phyloP scores from a whole-genome alignment of 441 rosid species.

The Aleurites moluccanus region DNA sequence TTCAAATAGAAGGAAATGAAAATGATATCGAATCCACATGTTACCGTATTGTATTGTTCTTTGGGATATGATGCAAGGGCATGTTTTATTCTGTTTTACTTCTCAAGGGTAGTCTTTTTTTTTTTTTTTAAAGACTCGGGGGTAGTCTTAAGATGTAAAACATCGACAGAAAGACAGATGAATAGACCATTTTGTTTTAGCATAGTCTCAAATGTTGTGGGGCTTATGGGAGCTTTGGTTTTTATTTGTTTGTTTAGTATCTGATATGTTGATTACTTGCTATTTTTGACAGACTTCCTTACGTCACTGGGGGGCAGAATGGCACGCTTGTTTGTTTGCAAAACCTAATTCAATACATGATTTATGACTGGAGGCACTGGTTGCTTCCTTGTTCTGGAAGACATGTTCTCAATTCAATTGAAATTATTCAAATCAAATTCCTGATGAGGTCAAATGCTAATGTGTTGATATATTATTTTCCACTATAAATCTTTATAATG shows the following conservation, averaged over 20 bases:
- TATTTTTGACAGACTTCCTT: slow-evolving; percentile 48
- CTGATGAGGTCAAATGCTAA: slow-evolving; percentile 28
- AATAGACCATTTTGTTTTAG: slow-evolving; percentile 13
- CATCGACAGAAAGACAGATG: slow-evolving; percentile 25
- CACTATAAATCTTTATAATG: not conserved
- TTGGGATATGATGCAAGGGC: slow-evolving; percentile 9
- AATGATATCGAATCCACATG: slow-evolving; percentile 19
- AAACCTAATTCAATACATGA: slow-evolving; percentile 19
- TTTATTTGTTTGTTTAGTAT: slow-evolving; percentile 10
- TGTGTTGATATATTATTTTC: slow-evolving; percentile 4
- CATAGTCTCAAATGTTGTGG: not conserved
- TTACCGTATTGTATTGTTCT: slow-evolving; percentile 8
- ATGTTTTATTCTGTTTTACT: slow-evolving; percentile 15
- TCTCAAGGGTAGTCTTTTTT: slow-evolving; percentile 23
- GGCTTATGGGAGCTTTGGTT: not conserved
- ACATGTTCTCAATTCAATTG: slow-evolving; percentile 25
- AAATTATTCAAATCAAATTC: slow-evolving; percentile 26
- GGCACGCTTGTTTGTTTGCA: slow-evolving; percentile 32
- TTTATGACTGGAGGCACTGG: slow-evolving; percentile 26
- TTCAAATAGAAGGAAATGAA: slow-evolving; percentile 6
- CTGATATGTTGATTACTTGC: slow-evolving; percentile 25
- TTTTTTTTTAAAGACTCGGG: too few species aligned
- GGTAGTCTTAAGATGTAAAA: slow-evolving; percentile 31
- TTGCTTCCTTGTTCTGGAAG: slow-evolving; percentile 33
- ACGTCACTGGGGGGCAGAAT: slow-evolving; percentile 35